Base-by-base conservation (phyloP, 352 stramenopile genomes). In the Globisporangium perplexum region DNA sequence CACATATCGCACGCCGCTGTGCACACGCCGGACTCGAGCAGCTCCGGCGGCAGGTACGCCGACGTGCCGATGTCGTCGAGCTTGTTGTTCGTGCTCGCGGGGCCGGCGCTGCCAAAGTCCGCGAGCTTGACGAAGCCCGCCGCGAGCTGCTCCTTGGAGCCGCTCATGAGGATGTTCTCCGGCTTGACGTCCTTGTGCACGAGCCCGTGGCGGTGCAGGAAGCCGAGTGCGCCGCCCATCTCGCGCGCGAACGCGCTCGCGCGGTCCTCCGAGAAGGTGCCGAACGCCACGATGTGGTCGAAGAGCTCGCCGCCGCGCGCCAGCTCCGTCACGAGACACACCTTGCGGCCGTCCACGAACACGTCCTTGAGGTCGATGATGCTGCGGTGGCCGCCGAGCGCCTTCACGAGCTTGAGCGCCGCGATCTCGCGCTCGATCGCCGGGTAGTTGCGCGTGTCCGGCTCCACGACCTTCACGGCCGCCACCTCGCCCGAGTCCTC, bases 301-400 rank as follows among this genome's bases (percentile, higher is more conserved):
- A 96, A 98, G 17, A 98, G 68, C 58, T 97, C 90, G 7, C 87
- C 88, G 53, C 91, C 91, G 18, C 66, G 71, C 15, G 88, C 79
- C 11, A 96, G 63, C 50, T 97, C 90, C 15, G 89, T 96, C 10
- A 97, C 81, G 35, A 97, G 63, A 51, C 72, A 93, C 28, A 97
- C 68, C 50, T 91, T 82, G 17, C 68, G 74, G 23, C 74, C 72
- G 46, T 91, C 74, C 14, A 89, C 72, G 59, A 90, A 96, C 26
- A 96, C 74, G 50, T 96, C 86, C 7, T 76, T 68, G 36, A 97
- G 60, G 22, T 79, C 71, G 22, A 97, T 67, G 54, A 97, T 96
- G 64, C 89, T 96, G 33, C 66, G 66, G 70, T 97, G 88, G 23
- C 83, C 83, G 46, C 83, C 83, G 10, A 88, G 63, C 0, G 77